Conservation (phyloP, 2,329 filamentous ascomycete genomes). For the Dissoconium aciculare region DNA sequence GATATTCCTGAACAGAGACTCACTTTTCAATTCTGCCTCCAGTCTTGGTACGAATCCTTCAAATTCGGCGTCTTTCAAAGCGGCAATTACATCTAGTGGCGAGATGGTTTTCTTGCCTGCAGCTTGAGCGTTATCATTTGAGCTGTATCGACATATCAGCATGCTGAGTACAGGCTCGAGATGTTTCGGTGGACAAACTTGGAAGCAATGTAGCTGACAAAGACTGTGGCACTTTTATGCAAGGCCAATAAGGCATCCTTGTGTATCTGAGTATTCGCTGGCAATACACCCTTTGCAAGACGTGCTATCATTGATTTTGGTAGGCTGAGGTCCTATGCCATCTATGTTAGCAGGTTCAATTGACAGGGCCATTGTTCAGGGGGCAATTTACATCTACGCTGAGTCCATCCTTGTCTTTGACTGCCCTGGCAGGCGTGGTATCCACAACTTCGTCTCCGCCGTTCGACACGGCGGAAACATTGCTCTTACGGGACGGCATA, state of each 20-base stretch:
- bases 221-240: slow-evolving; percentile 69
- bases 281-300: slow-evolving; percentile 64
- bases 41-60: slow-evolving; percentile 53
- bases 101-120: slow-evolving; percentile 66
- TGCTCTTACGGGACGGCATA: slow-evolving; percentile 38
- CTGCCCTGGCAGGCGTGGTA: slow-evolving; percentile 12
- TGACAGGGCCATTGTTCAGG: background rate
- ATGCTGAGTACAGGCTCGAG: background rate
- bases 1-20: slow-evolving; percentile 23
- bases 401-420: slow-evolving; percentile 25
- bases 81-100: slow-evolving; percentile 60
- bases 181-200: slow-evolving; percentile 40
- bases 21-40: slow-evolving; percentile 63
- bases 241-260: slow-evolving; percentile 67
- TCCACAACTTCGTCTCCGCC: slow-evolving; percentile 25
- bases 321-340: slow-evolving; percentile 27
- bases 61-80: slow-evolving; percentile 63
- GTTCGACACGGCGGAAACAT: slow-evolving; percentile 27
- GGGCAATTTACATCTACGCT: slow-evolving; percentile 29
- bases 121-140: slow-evolving; percentile 53
- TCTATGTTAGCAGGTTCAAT: no score
- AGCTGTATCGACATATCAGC: slow-evolving; percentile 32
- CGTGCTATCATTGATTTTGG: slow-evolving; percentile 71
- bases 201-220: slow-evolving; percentile 64
- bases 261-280: slow-evolving; percentile 69